Percentiles rank a stretch among this genome's conserved stretches.
phyloP scores from a whole-genome alignment of 2,329 filamentous ascomycete genomes.

The Trichoderma polysporum region DNA sequence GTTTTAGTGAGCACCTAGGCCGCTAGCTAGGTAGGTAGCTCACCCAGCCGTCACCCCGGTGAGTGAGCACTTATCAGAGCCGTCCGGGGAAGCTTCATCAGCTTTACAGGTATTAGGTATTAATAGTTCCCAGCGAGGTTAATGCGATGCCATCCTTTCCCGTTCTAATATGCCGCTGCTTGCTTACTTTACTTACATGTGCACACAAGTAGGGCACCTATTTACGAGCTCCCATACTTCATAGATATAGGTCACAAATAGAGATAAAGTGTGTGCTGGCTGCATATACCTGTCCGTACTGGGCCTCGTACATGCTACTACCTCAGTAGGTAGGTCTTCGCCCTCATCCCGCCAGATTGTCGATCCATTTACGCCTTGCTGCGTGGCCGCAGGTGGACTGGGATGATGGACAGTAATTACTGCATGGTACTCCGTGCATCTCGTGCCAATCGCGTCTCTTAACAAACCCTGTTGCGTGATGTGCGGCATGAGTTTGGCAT shows the following conservation, averaged over 20 bases:
- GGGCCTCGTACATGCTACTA: no score
- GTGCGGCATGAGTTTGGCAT: neutral
- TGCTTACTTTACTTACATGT: no score
- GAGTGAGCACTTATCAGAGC: conserved; percentile 1
- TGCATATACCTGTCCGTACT: neutral
- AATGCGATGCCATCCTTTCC: neutral
- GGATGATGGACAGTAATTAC: no score
- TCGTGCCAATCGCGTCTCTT: neutral
- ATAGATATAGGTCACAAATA: no score
- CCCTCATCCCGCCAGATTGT: conserved; percentile 8
- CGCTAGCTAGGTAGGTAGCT: neutral
- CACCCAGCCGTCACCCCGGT: neutral
- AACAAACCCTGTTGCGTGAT: conserved; percentile 6
- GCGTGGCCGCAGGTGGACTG: conserved; percentile 4
- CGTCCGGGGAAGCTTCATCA: conserved; percentile 12
- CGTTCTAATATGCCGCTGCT: no score
- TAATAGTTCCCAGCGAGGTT: neutral
- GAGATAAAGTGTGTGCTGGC: neutral
- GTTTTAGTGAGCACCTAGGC: neutral
- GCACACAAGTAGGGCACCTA: no score
- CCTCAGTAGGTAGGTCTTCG: no score
- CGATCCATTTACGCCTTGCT: conserved; percentile 18
- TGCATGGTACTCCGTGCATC: no score
- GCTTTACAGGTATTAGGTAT: neutral
- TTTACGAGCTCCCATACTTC: no score